Evolutionary conservation across 1,284 basidiomycete genomes (phyloP).

Genomic region (Calocybe gambosa): DNA sequence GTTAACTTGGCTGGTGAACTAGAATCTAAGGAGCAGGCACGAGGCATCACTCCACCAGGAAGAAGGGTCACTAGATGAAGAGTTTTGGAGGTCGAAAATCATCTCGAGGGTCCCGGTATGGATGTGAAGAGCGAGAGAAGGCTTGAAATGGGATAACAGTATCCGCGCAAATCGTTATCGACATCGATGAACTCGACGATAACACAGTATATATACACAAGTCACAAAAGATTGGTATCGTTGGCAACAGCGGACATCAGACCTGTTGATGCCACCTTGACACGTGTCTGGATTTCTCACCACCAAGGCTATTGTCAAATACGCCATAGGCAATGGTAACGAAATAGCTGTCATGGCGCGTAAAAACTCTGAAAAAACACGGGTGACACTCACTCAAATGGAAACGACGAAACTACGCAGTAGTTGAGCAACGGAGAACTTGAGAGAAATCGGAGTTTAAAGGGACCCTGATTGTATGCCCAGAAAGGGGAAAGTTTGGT

Average conservation of each 20-base stretch:
- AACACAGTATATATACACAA: too few relatives aligned
- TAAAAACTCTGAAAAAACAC: background rate
- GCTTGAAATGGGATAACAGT: conserved; percentile 1
- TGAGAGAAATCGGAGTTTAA: conserved; percentile 15
- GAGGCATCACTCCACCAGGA: conserved; percentile 11
- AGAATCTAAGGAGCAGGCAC: conserved; percentile 11
- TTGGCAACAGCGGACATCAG: conserved; percentile 12
- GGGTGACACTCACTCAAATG: background rate
- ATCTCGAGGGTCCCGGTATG: background rate
- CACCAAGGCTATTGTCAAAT: background rate
- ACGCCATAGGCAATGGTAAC: too few relatives aligned
- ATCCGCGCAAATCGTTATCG: conserved; percentile 18
- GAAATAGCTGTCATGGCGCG: too few relatives aligned
- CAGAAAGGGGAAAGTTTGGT: conserved; percentile 13
- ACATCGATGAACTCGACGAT: conserved; percentile 10
- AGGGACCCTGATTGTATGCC: conserved; percentile 13
- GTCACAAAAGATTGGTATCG: conserved; percentile 7
- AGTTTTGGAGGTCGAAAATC: background rate
- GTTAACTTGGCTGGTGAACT: too few relatives aligned
- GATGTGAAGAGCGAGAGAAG: too few relatives aligned
- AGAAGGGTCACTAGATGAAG: background rate
- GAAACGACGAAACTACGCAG: background rate
- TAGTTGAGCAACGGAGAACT: background rate
- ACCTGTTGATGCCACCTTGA: conserved; percentile 8
- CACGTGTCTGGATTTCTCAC: conserved; percentile 8